Evolutionary conservation across 768 basidiomycete species (phyloP).

Genomic region (Pleurotus tuber-regium): DNA sequence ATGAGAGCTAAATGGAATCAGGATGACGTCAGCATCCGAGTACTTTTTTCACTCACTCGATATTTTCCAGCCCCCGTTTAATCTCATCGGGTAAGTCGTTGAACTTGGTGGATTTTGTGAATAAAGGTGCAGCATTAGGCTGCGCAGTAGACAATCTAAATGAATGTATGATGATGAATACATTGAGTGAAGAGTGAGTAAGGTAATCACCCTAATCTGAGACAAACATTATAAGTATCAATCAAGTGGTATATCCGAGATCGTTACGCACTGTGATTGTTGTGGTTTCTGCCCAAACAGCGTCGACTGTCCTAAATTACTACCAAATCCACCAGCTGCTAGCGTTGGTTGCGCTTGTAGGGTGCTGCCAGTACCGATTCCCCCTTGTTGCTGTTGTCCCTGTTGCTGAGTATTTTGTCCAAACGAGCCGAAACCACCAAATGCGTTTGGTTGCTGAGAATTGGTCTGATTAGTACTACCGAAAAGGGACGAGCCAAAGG

Average conservation of each 20-base stretch:
- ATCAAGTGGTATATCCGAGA: constrained; percentile 1
- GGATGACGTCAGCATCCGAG: constrained; percentile 12
- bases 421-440: constrained; percentile 11
- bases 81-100: constrained; percentile 76
- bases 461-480: constrained; percentile 15
- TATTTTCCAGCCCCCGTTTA: constrained; percentile 59
- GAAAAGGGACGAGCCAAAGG: constrained; percentile 22
- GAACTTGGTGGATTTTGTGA: constrained; percentile 68
- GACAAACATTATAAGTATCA: not conserved
- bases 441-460: constrained; percentile 19
- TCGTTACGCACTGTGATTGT: constrained; percentile 23
- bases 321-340: constrained; percentile 22
- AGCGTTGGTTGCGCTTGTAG: constrained; percentile 31
- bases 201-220: constrained; percentile 19
- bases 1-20: constrained; percentile 41
- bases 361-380: constrained; percentile 11
- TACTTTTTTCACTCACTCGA: constrained; percentile 53
- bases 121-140: constrained; percentile 30
- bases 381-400: constrained; percentile 26
- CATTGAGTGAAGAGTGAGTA: not conserved
- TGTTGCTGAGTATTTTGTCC: constrained; percentile 16
- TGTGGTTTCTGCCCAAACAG: constrained; percentile 33
- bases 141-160: constrained; percentile 20
- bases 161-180: constrained; percentile 1
- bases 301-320: constrained; percentile 19